Percentiles rank a stretch among this genome's conserved stretches.
Evolutionary conservation across 805 yeast genomes (phyloP).

Genomic region (Hanseniaspora occidentalis): DNA sequence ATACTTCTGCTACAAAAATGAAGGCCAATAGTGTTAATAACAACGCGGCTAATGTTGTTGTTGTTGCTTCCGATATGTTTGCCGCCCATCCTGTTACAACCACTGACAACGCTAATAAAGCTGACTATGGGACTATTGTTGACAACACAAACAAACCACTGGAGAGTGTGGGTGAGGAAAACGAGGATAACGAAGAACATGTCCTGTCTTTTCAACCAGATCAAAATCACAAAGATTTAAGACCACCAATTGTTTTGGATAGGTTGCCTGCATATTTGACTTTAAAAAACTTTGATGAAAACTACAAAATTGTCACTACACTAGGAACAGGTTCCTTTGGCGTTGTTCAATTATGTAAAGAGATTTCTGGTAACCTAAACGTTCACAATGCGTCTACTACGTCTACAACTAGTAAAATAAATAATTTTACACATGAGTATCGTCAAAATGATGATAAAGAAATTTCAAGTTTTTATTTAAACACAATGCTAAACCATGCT

Average conservation of each 20-base stretch:
- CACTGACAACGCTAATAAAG: not conserved
- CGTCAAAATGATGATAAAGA: not conserved
- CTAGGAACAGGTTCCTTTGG: conserved; percentile 75
- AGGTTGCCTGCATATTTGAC: conserved; percentile 2
- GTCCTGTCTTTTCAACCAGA: not conserved
- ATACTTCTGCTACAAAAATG: too few relatives aligned
- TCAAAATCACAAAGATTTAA: not conserved
- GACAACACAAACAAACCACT: not conserved
- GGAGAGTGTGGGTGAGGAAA: not conserved
- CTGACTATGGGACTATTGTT: not conserved
- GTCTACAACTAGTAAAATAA: not conserved
- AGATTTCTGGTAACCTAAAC: too few relatives aligned
- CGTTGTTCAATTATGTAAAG: conserved; percentile 50
- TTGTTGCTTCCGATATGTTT: too few relatives aligned
- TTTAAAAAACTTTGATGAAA: conserved; percentile 26
- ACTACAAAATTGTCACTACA: conserved; percentile 38
- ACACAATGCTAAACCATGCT: conserved; percentile 37
- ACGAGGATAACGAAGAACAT: not conserved
- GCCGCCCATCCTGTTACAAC: not conserved
- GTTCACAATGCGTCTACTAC: too few relatives aligned
- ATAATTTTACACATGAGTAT: not conserved
- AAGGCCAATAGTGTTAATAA: too few relatives aligned
- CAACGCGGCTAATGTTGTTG: too few relatives aligned
- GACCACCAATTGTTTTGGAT: conserved; percentile 6
- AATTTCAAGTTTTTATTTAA: conserved; percentile 3